phyloP scores from a whole-genome alignment of 257 asterid species.

The Solanum chilense region DNA sequence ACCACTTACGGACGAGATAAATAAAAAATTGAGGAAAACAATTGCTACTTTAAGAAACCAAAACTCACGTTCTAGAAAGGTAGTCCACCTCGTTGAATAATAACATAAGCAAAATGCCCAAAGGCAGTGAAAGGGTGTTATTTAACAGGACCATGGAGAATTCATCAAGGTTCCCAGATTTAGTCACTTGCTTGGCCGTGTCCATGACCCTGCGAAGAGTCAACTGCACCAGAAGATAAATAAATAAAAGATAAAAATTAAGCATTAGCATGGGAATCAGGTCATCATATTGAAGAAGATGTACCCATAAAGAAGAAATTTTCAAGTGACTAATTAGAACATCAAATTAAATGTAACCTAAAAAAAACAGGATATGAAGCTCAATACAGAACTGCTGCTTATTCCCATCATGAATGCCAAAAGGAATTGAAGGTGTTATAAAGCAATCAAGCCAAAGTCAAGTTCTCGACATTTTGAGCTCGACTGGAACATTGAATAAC shows the following conservation, averaged over 20 bases:
- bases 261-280: not conserved
- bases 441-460: not conserved
- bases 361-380: not conserved
- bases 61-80: conserved; percentile 71
- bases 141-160: conserved; percentile 93
- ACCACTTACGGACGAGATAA: not conserved
- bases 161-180: conserved; percentile 79
- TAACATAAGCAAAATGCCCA: conserved; percentile 57
- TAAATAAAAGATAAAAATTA: not conserved
- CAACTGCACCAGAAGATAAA: conserved; percentile 35
- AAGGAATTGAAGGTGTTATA: not conserved
- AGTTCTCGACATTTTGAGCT: not conserved
- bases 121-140: conserved; percentile 79
- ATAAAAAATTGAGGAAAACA: not conserved
- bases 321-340: not conserved
- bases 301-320: not conserved
- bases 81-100: conserved; percentile 72
- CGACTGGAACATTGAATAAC: not conserved
- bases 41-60: not conserved
- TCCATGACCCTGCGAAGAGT: conserved; percentile 91
- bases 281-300: not conserved
- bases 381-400: not conserved
- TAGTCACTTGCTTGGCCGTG: conserved; percentile 83
- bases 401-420: not conserved
- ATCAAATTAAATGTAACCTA: not conserved